phyloP scores from a whole-genome alignment of 371 early-diverging fungal species.

The Apophysomyces elegans region DNA sequence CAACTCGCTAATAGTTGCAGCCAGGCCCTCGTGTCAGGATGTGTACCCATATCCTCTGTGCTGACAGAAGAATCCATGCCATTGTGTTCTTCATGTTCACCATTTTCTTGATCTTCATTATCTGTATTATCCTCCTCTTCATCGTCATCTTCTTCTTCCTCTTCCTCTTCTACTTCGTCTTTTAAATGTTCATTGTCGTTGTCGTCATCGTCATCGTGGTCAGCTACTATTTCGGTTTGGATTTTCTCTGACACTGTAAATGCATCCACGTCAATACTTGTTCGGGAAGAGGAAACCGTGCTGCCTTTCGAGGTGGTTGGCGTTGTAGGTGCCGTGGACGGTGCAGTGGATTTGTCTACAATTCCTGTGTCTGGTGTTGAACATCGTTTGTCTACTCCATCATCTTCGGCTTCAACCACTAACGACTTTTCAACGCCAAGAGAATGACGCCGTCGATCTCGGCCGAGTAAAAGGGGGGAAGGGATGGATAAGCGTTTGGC shows the following conservation, averaged over 20 bases:
- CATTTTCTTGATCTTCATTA: not conserved
- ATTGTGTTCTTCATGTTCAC: not conserved
- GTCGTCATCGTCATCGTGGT: not conserved
- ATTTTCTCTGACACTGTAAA: not conserved
- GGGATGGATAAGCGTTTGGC: conserved; percentile 6
- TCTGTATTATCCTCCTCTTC: not conserved
- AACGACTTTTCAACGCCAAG: not conserved
- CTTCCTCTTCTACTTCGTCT: not conserved
- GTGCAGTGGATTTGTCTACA: no score
- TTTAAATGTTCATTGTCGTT: not conserved
- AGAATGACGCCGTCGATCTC: not conserved
- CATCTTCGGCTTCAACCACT: not conserved
- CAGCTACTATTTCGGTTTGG: not conserved
- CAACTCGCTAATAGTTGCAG: conserved; percentile 19
- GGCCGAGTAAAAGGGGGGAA: not conserved
- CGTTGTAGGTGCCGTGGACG: not conserved
- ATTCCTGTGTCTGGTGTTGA: no score
- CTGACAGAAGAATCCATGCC: not conserved
- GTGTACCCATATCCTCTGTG: no score
- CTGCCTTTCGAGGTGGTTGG: conserved; percentile 6
- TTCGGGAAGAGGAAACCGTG: not conserved
- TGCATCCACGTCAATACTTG: not conserved
- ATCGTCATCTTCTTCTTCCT: not conserved
- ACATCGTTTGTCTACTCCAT: not conserved
- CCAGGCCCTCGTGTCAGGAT: not conserved